Evolutionary conservation across 2,329 filamentous ascomycete genomes (phyloP).

Genomic region (Fusarium ramigenum): DNA sequence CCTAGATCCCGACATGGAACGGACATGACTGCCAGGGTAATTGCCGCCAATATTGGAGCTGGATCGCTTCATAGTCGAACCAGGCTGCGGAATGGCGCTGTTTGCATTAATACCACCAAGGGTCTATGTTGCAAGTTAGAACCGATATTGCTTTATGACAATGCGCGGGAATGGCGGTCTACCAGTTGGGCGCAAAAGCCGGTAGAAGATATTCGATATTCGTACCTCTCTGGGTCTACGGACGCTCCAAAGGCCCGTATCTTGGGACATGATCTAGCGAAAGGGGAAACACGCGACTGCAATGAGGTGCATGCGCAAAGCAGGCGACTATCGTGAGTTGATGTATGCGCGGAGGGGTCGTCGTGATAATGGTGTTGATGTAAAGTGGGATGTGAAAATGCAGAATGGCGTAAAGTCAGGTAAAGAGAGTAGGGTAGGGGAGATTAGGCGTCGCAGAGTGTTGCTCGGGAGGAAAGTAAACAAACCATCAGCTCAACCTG

Average conservation of each 20-base stretch:
- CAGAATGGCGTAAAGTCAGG: slow-evolving; percentile 26
- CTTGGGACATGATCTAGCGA: slow-evolving; percentile 76
- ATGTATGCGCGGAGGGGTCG: not conserved
- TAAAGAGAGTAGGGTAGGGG: slow-evolving; percentile 8
- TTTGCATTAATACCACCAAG: slow-evolving; percentile 85
- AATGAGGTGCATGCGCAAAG: slow-evolving; percentile 22
- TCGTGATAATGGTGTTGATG: slow-evolving; percentile 26
- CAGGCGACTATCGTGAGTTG: not conserved
- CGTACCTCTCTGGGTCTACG: slow-evolving; percentile 87
- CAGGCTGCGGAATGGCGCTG: slow-evolving; percentile 86
- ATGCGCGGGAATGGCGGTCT: not conserved
- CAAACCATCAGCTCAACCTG: slow-evolving; percentile 44
- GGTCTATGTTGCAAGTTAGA: slow-evolving; percentile 67
- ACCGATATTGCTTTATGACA: not conserved
- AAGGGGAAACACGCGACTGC: slow-evolving; percentile 26
- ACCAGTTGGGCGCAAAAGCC: slow-evolving; percentile 24
- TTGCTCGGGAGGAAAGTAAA: slow-evolving; percentile 57
- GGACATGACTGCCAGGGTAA: slow-evolving; percentile 75
- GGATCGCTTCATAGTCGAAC: slow-evolving; percentile 93
- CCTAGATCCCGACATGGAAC: slow-evolving; percentile 83
- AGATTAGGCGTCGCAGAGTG: slow-evolving; percentile 38
- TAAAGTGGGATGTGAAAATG: slow-evolving; percentile 33
- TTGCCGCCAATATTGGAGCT: slow-evolving; percentile 77
- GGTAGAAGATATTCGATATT: slow-evolving; percentile 20
- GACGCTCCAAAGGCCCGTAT: slow-evolving; percentile 88